Evolutionary conservation across 208 protist genomes (phyloP), one percentile per base, ranked within the genome.

Genomic region (Crithidia fasciculata): DNA sequence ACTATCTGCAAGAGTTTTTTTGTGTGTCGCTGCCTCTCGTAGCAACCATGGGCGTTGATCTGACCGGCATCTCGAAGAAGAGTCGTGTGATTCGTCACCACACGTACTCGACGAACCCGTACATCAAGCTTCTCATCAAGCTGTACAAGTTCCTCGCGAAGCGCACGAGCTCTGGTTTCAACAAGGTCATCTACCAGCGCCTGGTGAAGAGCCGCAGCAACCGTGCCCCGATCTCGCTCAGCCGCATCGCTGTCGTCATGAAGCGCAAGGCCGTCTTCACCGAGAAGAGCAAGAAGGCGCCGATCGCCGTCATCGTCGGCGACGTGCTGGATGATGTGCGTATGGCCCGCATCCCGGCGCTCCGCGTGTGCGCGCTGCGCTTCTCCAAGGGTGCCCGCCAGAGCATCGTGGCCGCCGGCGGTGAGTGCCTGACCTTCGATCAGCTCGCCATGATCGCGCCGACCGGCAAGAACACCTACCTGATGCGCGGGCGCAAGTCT

Each of bases 361-460:
- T 99, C 49, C 96, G 89, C 58, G 92, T 99, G 60, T 98, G 96
- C 89, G 99, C 99, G 49, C 98, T 99, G 50, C 93, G 93, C 78
- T 98, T 99, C 92, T 99, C 99, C 69, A 97, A 99, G 80, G 94
- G 85, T 72, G 99, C 99, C 63, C 98, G 98, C 84, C 93, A 97
- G 57, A 96, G 98, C 88, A 99, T 99, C 84, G 78, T 97, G 52
- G 97, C 97, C 50, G 98, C 98, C 47, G 99, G 99, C 73, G 99
- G 99, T 74, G 95, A 99, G 90, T 95, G 89, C 90, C 85, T 99
- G 47, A 99, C 99, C 70, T 99, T 99, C 72, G 99, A 99, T 86
- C 98, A 99, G 83, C 87, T 90, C 68, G 84, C 85, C 56, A 93
- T 99, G 76, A 76, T 95, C 37, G 84, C 92, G 44, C 99, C 99